Percentiles rank a stretch among this genome's conserved stretches.
These are phyloP conservation scores for Periconia digitata DNA, from an alignment of 2,329 filamentous ascomycete species.

Conservation along the genomic window DNA sequence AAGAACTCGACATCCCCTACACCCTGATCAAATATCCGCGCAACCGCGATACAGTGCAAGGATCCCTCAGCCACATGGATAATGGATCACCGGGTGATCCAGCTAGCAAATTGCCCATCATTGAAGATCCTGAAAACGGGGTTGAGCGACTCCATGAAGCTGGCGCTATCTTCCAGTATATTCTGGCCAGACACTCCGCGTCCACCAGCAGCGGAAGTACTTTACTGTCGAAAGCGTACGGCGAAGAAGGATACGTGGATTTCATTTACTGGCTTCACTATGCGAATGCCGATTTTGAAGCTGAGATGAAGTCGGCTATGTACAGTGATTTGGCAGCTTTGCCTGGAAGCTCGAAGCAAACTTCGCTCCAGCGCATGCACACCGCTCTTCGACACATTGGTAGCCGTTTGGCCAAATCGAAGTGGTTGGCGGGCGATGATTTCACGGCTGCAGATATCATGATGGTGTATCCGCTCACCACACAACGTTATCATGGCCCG, in stretches of 20 bases:
- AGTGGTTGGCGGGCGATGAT: conserved; percentile 60
- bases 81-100: conserved; percentile 36
- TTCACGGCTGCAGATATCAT: conserved; percentile 68
- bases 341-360: conserved; percentile 16
- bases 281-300: conserved; percentile 44
- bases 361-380: conserved; percentile 29
- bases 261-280: conserved; percentile 67
- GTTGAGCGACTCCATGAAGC: conserved; percentile 55
- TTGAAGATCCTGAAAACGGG: conserved; percentile 55
- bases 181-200: conserved; percentile 50
- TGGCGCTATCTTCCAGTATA: conserved; percentile 62
- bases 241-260: conserved; percentile 54
- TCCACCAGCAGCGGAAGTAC: conserved; percentile 45
- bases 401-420: conserved; percentile 46
- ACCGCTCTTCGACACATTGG: conserved; percentile 49
- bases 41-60: conserved; percentile 44
- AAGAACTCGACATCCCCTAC: conserved; percentile 62
- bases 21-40: conserved; percentile 50
- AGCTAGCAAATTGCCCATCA: conserved; percentile 59
- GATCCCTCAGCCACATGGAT: conserved; percentile 17
- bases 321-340: conserved; percentile 25
- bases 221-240: conserved; percentile 29
- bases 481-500: conserved; percentile 54
- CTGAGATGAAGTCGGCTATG: conserved; percentile 33
- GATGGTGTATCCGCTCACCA: conserved; percentile 62